Base-by-base conservation (phyloP, 2,329 filamentous ascomycete species). In the Trichoderma polysporum region DNA sequence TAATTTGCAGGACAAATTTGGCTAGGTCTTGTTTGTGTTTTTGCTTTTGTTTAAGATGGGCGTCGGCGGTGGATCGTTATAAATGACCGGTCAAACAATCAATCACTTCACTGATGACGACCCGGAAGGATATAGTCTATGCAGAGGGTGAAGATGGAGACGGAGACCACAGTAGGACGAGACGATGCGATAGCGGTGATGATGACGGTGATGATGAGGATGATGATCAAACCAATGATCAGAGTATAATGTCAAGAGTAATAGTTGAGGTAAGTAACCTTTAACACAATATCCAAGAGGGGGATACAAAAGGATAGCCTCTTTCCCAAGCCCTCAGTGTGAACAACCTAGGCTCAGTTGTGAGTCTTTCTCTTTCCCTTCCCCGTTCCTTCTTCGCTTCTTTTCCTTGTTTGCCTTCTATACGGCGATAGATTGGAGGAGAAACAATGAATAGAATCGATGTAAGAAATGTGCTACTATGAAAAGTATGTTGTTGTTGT, bases 91-190 rank as follows among this genome's bases (percentile, higher is more conserved):
- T 67, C 65, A 67, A 62, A n/a, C 62, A 66, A 67, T 61, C 65
- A 67, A 67, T 57, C 65, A 67, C 65, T 67, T 67, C 65, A 67
- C 65, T 67, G 65, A 67, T 58, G 65, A 67, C 65, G 65, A 62
- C 31, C 39, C 37, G 41, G 12, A 47, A 58, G 65, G 58, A 61
- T 61, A 67, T 62, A 58, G 65, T 62, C 65, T 67, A 60, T 67
- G 49, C 65, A 67, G 65, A 60, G 58, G 65, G 65, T 68, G 61
- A 66, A 68, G 66, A 60, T 59, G 35, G 61, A 68, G 52, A 60
- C 54, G 54, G 66, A 67, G 60, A 56, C 64, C 53, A 60, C 64
- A 47, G 25, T 68, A 47, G 54, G 64, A 56, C 13, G 47, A 33
- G 65, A 39, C 17, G 27, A 50, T 45, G n/a, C 19, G 52, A n/a